Percentiles rank a stretch among this genome's conserved stretches.
phyloP scores from a whole-genome alignment of 208 protist genomes.

The Angomonas ambiguus region DNA sequence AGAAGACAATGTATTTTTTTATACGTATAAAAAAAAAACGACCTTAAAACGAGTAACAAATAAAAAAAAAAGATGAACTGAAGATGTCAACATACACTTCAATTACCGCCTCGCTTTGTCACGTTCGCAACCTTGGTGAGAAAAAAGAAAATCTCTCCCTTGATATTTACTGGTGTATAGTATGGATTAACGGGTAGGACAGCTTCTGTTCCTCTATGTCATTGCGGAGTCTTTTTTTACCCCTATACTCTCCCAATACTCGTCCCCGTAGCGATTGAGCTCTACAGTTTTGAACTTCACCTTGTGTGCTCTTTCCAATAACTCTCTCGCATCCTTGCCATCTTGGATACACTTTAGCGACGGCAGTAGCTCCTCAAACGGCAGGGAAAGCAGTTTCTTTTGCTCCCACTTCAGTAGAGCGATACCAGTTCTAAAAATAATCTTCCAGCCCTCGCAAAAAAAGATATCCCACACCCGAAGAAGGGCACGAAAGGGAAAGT shows the following conservation, averaged over 20 bases:
- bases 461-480: slow-evolving; percentile 93
- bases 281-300: slow-evolving; percentile 88
- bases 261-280: slow-evolving; percentile 69
- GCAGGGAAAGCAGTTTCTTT: slow-evolving; percentile 53
- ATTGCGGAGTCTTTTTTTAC: background rate
- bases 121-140: too few species aligned
- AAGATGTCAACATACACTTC: too few species aligned
- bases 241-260: slow-evolving; percentile 57
- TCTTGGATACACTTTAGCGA: slow-evolving; percentile 84
- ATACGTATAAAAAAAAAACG: background rate
- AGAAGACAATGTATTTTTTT: background rate
- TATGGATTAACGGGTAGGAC: too few species aligned
- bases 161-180: too few species aligned
- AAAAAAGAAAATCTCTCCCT: too few species aligned
- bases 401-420: slow-evolving; percentile 89
- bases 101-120: too few species aligned
- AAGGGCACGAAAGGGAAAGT: slow-evolving; percentile 83
- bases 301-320: slow-evolving; percentile 64
- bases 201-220: background rate
- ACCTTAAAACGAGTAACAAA: background rate
- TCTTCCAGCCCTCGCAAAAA: slow-evolving; percentile 91
- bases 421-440: slow-evolving; percentile 88
- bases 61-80: too few species aligned
- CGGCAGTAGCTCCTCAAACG: slow-evolving; percentile 76
- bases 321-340: slow-evolving; percentile 66